phyloP scores from a whole-genome alignment of 2,329 filamentous ascomycete genomes.

The Cladophialophora chaetospira region DNA sequence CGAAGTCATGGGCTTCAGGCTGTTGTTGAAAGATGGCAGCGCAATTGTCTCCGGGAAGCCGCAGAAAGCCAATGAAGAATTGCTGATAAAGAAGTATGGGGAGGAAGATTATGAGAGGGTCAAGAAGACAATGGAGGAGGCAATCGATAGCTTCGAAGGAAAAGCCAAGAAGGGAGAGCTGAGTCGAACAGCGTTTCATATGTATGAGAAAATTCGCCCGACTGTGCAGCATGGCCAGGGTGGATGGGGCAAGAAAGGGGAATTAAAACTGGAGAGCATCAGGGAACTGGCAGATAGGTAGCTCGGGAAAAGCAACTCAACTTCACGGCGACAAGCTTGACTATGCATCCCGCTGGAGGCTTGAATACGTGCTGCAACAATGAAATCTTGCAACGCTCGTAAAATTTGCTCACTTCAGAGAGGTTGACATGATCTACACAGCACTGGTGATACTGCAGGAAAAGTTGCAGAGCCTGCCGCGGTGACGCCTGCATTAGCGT shows the following conservation, averaged over 20 bases:
- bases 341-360: no score
- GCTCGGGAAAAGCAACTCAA: no score
- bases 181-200: slow-evolving; percentile 74
- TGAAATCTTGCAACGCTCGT: background rate
- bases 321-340: no score
- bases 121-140: slow-evolving; percentile 26
- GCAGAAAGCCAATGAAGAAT: slow-evolving; percentile 21
- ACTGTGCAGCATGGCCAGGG: slow-evolving; percentile 71
- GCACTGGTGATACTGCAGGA: background rate
- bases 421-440: background rate
- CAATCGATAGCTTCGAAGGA: slow-evolving; percentile 12
- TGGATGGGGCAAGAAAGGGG: slow-evolving; percentile 87
- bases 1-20: slow-evolving; percentile 27
- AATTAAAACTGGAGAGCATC: slow-evolving; percentile 66
- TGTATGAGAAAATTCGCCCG: slow-evolving; percentile 79
- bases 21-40: slow-evolving; percentile 20
- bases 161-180: slow-evolving; percentile 56
- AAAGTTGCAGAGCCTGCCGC: no score
- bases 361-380: slow-evolving; percentile 5
- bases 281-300: slow-evolving; percentile 13
- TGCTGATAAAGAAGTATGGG: slow-evolving; percentile 23
- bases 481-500: no score
- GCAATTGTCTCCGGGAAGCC: slow-evolving; percentile 27
- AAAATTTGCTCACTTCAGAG: background rate
- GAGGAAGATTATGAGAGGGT: background rate